Percentiles rank a stretch among this genome's conserved stretches.
Conservation (phyloP, 2,329 filamentous ascomycete species). For the Colletotrichum abscissum region DNA sequence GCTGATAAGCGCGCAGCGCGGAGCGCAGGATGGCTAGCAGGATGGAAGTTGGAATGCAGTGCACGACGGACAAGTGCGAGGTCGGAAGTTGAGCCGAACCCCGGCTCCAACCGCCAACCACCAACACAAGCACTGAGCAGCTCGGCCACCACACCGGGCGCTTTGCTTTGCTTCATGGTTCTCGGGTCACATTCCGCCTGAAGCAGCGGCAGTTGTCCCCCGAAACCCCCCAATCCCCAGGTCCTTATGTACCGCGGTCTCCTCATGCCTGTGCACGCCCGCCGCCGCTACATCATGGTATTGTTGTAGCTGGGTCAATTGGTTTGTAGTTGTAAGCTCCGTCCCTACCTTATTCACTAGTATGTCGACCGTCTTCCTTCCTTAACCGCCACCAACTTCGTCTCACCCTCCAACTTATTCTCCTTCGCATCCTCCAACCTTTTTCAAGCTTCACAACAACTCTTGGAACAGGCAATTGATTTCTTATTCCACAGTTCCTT, state of each 20-base stretch:
- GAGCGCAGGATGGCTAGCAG: neutral
- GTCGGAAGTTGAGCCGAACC: slow-evolving; percentile 9
- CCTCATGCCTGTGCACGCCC: slow-evolving; percentile 1
- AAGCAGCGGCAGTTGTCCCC: neutral
- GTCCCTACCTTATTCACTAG: neutral
- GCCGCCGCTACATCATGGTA: slow-evolving; percentile 10
- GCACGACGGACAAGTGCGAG: neutral
- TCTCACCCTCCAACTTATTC: neutral
- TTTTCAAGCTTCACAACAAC: neutral
- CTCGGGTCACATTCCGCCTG: slow-evolving; percentile 28
- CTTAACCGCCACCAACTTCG: neutral
- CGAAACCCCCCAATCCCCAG: slow-evolving; percentile 11
- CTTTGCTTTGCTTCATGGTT: neutral
- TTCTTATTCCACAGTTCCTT: neutral
- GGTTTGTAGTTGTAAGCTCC: slow-evolving; percentile 2
- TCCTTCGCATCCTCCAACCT: neutral
- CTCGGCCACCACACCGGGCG: slow-evolving; percentile 5
- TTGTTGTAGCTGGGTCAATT: slow-evolving; percentile 19
- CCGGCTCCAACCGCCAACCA: neutral
- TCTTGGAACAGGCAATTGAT: neutral
- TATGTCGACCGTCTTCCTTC: neutral
- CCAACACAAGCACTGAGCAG: neutral
- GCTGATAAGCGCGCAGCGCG: neutral
- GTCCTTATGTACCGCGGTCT: slow-evolving; percentile 27
- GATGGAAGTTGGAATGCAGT: neutral